These are phyloP conservation scores for Phytophthora pisi DNA, from an alignment of 352 stramenopile species.

Conservation along the genomic window DNA sequence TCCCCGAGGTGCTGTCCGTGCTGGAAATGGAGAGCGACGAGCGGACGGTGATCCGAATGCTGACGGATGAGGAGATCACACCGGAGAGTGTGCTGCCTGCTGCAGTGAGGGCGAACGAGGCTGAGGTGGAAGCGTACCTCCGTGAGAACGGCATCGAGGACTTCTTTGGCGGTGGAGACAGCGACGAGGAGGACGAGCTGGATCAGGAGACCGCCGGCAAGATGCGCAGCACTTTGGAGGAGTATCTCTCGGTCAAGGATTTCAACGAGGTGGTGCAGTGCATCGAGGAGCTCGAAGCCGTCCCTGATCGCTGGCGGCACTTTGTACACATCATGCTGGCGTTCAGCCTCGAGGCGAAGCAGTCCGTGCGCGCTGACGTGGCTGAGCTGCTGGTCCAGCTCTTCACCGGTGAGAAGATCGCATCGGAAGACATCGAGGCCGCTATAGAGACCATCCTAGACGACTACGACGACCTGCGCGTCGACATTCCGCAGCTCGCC, in stretches of 20 bases:
- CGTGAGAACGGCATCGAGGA: constrained; percentile 64
- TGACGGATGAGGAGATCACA: constrained; percentile 81
- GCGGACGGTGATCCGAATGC: constrained; percentile 71
- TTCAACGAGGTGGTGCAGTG: constrained; percentile 76
- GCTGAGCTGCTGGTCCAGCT: constrained; percentile 52
- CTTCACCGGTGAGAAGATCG: constrained; percentile 45
- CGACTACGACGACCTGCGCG: constrained; percentile 76
- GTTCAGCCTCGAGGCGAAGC: constrained; percentile 62
- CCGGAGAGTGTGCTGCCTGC: constrained; percentile 55
- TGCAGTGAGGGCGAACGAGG: constrained; percentile 43
- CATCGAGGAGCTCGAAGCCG: constrained; percentile 63
- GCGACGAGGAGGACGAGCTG: constrained; percentile 62
- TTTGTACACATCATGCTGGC: constrained; percentile 63
- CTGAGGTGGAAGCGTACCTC: constrained; percentile 63
- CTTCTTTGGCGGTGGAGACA: constrained; percentile 63
- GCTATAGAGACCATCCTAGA: constrained; percentile 62
- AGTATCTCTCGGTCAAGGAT: constrained; percentile 82
- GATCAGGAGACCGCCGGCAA: constrained; percentile 68
- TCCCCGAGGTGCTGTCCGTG: constrained; percentile 76
- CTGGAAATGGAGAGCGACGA: constrained; percentile 74
- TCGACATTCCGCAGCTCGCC: constrained; percentile 75
- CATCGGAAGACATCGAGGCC: constrained; percentile 54
- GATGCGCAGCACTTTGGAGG: constrained; percentile 74
- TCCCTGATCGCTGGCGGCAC: constrained; percentile 60
- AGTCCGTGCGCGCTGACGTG: constrained; percentile 51